phyloP scores from a whole-genome alignment of 2,329 filamentous ascomycete genomes.

The Orbilia blumenaviensis region DNA sequence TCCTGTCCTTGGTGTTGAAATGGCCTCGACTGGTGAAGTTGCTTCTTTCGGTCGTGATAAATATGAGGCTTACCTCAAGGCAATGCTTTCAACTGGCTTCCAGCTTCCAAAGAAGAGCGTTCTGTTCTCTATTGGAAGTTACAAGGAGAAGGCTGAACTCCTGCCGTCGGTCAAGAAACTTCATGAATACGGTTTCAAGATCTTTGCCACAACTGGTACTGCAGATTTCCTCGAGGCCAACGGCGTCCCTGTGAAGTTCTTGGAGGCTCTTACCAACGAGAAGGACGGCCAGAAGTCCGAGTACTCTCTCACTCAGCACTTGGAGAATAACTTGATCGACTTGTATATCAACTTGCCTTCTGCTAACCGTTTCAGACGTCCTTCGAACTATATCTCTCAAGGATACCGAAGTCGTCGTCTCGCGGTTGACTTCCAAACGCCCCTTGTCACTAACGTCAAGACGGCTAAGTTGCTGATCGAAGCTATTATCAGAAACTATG shows the following conservation, averaged over 20 bases:
- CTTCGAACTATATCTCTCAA: slow-evolving; percentile 98
- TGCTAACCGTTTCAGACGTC: slow-evolving; percentile 94
- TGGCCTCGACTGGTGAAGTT: slow-evolving; percentile 98
- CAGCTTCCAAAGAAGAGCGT: slow-evolving; percentile 95
- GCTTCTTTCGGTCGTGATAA: slow-evolving; percentile 95
- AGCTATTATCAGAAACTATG: slow-evolving; percentile 87
- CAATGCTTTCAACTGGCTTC: slow-evolving; percentile 93
- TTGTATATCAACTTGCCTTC: slow-evolving; percentile 99
- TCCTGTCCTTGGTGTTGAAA: slow-evolving; percentile 95
- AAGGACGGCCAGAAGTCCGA: slow-evolving; percentile 90
- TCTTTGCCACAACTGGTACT: slow-evolving; percentile 95
- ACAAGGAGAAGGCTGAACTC: slow-evolving; percentile 98
- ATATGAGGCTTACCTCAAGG: slow-evolving; percentile 98
- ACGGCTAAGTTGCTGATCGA: slow-evolving; percentile 97
- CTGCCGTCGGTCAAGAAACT: slow-evolving; percentile 89
- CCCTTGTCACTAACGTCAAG: slow-evolving; percentile 97
- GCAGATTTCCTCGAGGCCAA: slow-evolving; percentile 96
- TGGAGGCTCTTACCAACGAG: slow-evolving; percentile 79
- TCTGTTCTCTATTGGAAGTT: slow-evolving; percentile 91
- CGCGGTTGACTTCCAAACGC: slow-evolving; percentile 97
- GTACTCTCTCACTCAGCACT: slow-evolving; percentile 94
- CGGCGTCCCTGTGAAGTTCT: slow-evolving; percentile 87
- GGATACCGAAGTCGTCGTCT: slow-evolving; percentile 96
- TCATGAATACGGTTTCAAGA: slow-evolving; percentile 88
- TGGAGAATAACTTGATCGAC: slow-evolving; percentile 97